phyloP scores from a whole-genome alignment of 768 basidiomycete species.

The Lanmaoa pseudosensibilis region DNA sequence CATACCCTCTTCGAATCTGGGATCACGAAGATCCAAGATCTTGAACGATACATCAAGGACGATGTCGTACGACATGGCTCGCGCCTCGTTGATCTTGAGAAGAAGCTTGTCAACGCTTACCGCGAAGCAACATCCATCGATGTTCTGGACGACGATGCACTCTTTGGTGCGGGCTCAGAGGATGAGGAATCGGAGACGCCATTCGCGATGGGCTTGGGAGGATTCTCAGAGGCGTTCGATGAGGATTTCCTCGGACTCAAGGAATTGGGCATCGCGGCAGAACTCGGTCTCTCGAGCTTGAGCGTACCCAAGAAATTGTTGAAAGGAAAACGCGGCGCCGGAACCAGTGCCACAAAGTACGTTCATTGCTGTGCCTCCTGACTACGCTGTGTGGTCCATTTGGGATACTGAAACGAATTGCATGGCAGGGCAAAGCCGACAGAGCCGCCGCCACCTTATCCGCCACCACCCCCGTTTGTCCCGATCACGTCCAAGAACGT shows the following conservation, averaged over 20 bases:
- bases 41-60: slow-evolving; percentile 86
- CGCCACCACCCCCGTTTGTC: slow-evolving; percentile 80
- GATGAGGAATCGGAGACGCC: slow-evolving; percentile 67
- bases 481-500: slow-evolving; percentile 64
- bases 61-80: slow-evolving; percentile 82
- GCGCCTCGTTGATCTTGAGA: slow-evolving; percentile 76
- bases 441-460: slow-evolving; percentile 81
- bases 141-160: slow-evolving; percentile 48
- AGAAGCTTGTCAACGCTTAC: slow-evolving; percentile 83
- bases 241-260: slow-evolving; percentile 92
- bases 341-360: slow-evolving; percentile 46
- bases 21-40: slow-evolving; percentile 68
- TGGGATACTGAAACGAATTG: slow-evolving; percentile 5
- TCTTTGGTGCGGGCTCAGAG: slow-evolving; percentile 47
- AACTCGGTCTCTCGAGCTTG: slow-evolving; percentile 76
- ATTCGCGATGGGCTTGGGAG: slow-evolving; percentile 67
- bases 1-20: slow-evolving; percentile 92
- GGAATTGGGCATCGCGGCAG: slow-evolving; percentile 84
- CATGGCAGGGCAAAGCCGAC: slow-evolving; percentile 54
- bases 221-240: slow-evolving; percentile 83
- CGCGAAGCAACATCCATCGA: slow-evolving; percentile 61
- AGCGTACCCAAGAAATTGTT: slow-evolving; percentile 77
- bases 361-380: slow-evolving; percentile 29
- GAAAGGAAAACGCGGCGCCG: slow-evolving; percentile 55
- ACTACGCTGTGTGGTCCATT: neutral